Evolutionary conservation across 306 rosid genomes (phyloP).

Genomic region (Sicyos baderoa): DNA sequence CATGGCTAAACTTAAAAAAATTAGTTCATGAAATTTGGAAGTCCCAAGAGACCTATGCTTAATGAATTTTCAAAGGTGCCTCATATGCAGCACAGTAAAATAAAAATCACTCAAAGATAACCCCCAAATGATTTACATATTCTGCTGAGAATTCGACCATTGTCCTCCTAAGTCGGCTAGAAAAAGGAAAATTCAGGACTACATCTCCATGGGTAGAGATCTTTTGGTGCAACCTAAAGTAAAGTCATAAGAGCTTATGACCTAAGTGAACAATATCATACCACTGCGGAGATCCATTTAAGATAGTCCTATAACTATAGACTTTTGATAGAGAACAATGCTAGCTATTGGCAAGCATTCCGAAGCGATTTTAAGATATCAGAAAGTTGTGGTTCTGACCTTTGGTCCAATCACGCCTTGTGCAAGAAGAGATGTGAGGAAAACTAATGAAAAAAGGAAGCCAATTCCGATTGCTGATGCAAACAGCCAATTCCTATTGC

Average conservation of each 20-base stretch:
- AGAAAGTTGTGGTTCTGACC: constrained; percentile 32
- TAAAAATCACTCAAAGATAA: background rate
- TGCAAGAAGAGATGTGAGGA: constrained; percentile 43
- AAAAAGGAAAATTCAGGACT: too few relatives aligned
- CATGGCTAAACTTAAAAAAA: background rate
- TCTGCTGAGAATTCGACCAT: too few relatives aligned
- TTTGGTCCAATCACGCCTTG: constrained; percentile 40
- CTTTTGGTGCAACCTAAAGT: too few relatives aligned
- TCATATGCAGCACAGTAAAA: background rate
- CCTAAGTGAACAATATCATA: too few relatives aligned
- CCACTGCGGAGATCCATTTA: too few relatives aligned
- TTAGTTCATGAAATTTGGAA: background rate
- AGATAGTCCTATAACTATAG: background rate
- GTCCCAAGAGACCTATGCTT: constrained; percentile 8
- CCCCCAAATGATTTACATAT: background rate
- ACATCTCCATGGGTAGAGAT: too few relatives aligned
- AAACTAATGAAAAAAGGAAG: constrained; percentile 44
- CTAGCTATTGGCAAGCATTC: background rate
- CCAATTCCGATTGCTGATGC: constrained; percentile 60
- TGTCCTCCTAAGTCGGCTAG: too few relatives aligned
- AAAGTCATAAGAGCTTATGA: too few relatives aligned
- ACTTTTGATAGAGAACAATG: background rate
- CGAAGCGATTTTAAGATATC: background rate
- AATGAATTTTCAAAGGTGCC: background rate
- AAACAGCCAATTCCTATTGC: constrained; percentile 53